Evolutionary conservation across 2,329 filamentous ascomycete species (phyloP).

Genomic region (Verruconis gallopava): DNA sequence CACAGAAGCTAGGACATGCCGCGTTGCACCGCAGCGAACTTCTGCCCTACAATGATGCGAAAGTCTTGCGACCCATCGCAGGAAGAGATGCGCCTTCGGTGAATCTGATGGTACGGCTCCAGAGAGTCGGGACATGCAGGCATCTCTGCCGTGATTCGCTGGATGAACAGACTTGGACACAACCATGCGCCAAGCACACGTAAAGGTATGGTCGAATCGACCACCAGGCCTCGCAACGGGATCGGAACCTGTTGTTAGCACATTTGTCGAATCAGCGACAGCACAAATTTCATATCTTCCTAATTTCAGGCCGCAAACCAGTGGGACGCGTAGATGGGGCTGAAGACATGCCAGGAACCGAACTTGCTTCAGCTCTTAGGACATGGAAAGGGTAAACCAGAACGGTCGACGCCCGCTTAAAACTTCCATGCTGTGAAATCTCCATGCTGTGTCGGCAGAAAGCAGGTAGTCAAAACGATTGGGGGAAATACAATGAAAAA

Average conservation of each 20-base stretch:
- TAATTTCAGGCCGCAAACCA: too few species aligned
- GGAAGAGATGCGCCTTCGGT: background rate
- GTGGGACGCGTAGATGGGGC: too few species aligned
- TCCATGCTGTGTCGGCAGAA: too few species aligned
- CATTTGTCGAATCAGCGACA: too few species aligned
- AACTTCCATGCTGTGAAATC: too few species aligned
- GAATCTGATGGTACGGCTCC: too few species aligned
- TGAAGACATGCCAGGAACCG: too few species aligned
- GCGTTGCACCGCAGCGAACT: background rate
- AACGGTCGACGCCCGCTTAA: background rate
- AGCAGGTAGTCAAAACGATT: too few species aligned
- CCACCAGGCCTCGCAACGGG: slow-evolving; percentile 2
- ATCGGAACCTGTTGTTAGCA: background rate
- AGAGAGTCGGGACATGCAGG: slow-evolving; percentile 6
- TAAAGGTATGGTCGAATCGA: slow-evolving; percentile 6
- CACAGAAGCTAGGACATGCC: too few species aligned
- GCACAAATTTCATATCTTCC: too few species aligned
- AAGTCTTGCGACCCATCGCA: slow-evolving; percentile 1
- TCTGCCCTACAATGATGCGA: background rate
- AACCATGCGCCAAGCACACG: slow-evolving; percentile 9
- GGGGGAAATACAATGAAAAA: background rate
- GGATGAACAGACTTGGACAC: slow-evolving; percentile 6
- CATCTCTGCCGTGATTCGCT: slow-evolving; percentile 10
- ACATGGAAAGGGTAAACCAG: too few species aligned
- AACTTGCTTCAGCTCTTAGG: too few species aligned